phyloP scores from a whole-genome alignment of 805 yeast species.

The Ogataea zsoltii region DNA sequence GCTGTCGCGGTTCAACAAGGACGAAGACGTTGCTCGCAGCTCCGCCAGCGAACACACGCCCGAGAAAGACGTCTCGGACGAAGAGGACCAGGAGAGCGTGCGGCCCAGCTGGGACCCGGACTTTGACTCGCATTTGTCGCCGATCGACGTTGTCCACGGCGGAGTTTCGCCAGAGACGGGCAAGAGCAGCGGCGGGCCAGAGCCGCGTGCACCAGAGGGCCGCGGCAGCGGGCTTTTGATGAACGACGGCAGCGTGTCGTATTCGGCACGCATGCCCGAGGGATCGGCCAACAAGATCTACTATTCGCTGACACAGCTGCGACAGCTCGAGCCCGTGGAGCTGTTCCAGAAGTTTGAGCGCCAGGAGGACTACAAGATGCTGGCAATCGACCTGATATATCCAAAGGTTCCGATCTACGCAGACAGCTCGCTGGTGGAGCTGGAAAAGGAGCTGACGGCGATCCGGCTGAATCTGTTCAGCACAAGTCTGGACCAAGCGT shows the following conservation, averaged over 20 bases:
- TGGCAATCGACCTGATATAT: slow-evolving; percentile 22
- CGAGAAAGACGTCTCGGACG: not conserved
- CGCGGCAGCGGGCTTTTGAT: not conserved
- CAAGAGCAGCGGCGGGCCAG: not conserved
- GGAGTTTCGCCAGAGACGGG: slow-evolving; percentile 14
- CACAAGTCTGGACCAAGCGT: slow-evolving; percentile 22
- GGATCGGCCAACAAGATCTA: slow-evolving; percentile 2
- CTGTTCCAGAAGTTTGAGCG: slow-evolving; percentile 15
- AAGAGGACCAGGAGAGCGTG: not conserved
- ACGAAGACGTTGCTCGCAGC: not conserved
- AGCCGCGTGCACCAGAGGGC: not conserved
- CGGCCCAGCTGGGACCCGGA: slow-evolving; percentile 15
- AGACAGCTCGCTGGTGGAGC: slow-evolving; percentile 10
- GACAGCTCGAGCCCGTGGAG: slow-evolving; percentile 20
- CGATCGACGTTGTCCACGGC: slow-evolving; percentile 20
- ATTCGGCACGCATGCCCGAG: slow-evolving; percentile 1
- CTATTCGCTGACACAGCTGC: slow-evolving; percentile 20
- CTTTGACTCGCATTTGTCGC: slow-evolving; percentile 18
- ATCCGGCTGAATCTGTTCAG: slow-evolving; percentile 23
- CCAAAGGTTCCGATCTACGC: slow-evolving; percentile 15
- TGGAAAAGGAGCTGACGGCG: slow-evolving; percentile 23
- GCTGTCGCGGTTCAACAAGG: slow-evolving; percentile 3
- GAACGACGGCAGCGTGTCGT: slow-evolving; percentile 3
- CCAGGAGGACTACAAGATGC: slow-evolving; percentile 20
- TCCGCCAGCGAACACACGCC: not conserved